phyloP scores from a whole-genome alignment of 371 early-diverging fungal species.

The Rhizopus microsporus region DNA sequence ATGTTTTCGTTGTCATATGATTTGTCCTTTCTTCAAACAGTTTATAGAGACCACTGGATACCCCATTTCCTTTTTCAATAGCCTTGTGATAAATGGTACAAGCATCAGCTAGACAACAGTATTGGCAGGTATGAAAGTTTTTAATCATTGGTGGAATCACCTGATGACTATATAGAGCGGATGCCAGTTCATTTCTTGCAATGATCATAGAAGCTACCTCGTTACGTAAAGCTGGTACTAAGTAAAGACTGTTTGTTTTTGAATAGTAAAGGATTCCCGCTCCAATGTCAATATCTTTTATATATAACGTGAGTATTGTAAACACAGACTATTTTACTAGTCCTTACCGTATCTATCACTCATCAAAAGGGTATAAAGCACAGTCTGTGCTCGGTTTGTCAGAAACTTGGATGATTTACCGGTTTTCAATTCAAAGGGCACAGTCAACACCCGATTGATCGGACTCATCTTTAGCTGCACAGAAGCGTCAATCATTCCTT shows the following conservation, averaged over 20 bases:
- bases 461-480: constrained; percentile 52
- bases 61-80: constrained; percentile 66
- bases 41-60: constrained; percentile 54
- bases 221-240: constrained; percentile 60
- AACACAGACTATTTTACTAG: background rate
- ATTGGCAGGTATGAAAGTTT: constrained; percentile 64
- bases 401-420: constrained; percentile 60
- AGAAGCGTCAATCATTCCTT: constrained; percentile 90
- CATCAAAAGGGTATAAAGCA: constrained; percentile 85
- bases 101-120: constrained; percentile 65
- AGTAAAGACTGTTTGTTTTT: constrained; percentile 59
- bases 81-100: constrained; percentile 78
- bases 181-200: constrained; percentile 75
- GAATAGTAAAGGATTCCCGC: constrained; percentile 82
- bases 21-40: constrained; percentile 65
- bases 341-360: constrained; percentile 78
- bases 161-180: constrained; percentile 34
- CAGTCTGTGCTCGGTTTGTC: constrained; percentile 84
- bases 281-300: constrained; percentile 59
- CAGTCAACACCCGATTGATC: constrained; percentile 32
- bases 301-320: background rate
- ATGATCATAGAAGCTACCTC: constrained; percentile 77
- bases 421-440: constrained; percentile 93
- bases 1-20: constrained; percentile 60
- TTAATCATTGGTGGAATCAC: constrained; percentile 72